phyloP scores from a whole-genome alignment of 2,329 filamentous ascomycete genomes.

The Fusarium buxicola region DNA sequence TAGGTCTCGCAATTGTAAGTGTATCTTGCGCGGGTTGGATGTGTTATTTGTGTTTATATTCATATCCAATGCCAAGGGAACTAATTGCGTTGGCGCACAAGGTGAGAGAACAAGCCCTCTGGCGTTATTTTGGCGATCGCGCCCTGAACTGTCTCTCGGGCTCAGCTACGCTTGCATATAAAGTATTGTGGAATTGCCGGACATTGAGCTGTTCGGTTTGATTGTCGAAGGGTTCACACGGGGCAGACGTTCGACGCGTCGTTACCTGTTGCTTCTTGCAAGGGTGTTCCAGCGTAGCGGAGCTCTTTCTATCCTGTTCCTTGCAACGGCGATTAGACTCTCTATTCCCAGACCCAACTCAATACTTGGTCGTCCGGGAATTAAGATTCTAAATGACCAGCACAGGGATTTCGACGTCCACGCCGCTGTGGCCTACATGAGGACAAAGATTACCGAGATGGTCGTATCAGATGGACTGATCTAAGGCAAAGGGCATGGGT shows the following conservation, averaged over 20 bases:
- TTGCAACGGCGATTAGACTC: not conserved
- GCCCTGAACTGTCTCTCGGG: not conserved
- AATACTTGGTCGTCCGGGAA: too few relatives aligned
- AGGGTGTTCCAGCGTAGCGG: not conserved
- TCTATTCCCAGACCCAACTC: too few relatives aligned
- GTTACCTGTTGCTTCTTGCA: not conserved
- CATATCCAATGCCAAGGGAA: not conserved
- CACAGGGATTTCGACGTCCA: not conserved
- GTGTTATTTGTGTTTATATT: not conserved
- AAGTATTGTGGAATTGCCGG: not conserved
- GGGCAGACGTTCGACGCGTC: slow-evolving; percentile 1
- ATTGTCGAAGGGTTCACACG: not conserved
- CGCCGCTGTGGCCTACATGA: not conserved
- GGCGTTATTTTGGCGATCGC: not conserved
- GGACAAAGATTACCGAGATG: not conserved
- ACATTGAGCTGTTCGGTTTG: slow-evolving; percentile 4
- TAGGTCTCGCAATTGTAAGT: slow-evolving; percentile 24
- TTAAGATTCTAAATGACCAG: not conserved
- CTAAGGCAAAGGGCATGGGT: not conserved
- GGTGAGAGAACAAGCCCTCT: not conserved
- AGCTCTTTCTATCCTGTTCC: not conserved
- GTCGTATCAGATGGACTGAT: slow-evolving; percentile 10
- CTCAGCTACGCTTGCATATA: not conserved
- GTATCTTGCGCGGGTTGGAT: slow-evolving; percentile 8
- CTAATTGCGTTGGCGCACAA: not conserved